phyloP scores from a whole-genome alignment of 1,139 yeast genomes.

The Kodamaea arcana region DNA sequence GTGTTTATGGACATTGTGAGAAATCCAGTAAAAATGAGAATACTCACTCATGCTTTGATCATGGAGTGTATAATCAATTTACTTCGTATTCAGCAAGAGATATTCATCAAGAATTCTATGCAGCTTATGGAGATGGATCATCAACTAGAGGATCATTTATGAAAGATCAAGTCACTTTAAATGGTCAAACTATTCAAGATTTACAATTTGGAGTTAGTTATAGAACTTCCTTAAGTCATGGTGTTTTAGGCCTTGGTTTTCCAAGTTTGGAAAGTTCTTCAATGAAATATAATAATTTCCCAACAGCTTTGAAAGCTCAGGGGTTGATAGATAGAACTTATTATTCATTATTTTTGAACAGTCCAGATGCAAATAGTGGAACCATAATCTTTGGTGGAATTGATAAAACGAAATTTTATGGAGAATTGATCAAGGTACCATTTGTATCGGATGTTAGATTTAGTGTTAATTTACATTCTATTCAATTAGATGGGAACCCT shows the following conservation, averaged over 20 bases:
- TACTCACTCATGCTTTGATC: background rate
- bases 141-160: background rate
- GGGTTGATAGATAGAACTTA: constrained; percentile 19
- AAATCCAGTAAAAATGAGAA: background rate
- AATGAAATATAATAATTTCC: constrained; percentile 17
- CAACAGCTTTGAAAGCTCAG: constrained; percentile 17
- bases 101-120: background rate
- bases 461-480: constrained; percentile 7
- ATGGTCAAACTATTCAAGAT: background rate
- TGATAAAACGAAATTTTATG: constrained; percentile 17
- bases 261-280: constrained; percentile 9
- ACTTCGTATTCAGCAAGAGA: background rate
- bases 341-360: constrained; percentile 14
- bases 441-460: constrained; percentile 5
- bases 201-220: constrained; percentile 1
- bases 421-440: constrained; percentile 10
- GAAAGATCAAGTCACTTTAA: background rate
- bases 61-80: background rate
- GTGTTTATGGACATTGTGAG: constrained; percentile 1
- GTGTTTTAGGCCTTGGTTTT: constrained; percentile 20
- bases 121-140: background rate
- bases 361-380: constrained; percentile 11
- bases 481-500: constrained; percentile 1
- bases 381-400: constrained; percentile 19
- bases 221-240: constrained; percentile 1